These are phyloP conservation scores for Fusarium sp. DNA, from an alignment of 2,329 filamentous ascomycete genomes.

Conservation along the genomic window DNA sequence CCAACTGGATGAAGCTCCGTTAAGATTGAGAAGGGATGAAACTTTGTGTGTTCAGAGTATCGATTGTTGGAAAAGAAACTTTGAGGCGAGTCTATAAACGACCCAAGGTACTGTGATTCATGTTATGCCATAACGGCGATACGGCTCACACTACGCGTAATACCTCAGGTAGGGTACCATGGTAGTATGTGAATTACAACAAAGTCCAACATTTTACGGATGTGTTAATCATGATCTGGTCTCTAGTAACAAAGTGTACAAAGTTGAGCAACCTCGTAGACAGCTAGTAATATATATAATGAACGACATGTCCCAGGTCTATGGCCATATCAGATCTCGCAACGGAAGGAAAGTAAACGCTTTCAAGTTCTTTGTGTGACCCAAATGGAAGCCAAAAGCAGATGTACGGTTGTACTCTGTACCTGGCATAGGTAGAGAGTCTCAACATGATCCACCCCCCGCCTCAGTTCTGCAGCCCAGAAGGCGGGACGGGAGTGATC, in stretches of 20 bases:
- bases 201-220: not conserved
- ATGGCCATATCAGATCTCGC: not conserved
- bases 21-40: not conserved
- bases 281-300: not conserved
- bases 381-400: not conserved
- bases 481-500: constrained; percentile 31
- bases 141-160: not conserved
- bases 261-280: not conserved
- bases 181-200: too few relatives aligned
- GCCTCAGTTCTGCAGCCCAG: constrained; percentile 11
- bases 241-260: not conserved
- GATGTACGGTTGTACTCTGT: not conserved
- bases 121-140: not conserved
- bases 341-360: not conserved
- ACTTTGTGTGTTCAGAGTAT: not conserved
- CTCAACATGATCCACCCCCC: constrained; percentile 15
- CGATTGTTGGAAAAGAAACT: not conserved
- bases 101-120: not conserved
- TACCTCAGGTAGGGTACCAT: not conserved
- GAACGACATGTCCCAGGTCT: not conserved
- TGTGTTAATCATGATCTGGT: not conserved
- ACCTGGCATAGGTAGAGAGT: not conserved
- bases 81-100: not conserved
- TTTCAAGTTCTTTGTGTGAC: not conserved
- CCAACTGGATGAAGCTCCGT: not conserved